These are phyloP conservation scores for Haplosporangium sp. DNA, from an alignment of 371 early-diverging fungal genomes.

Conservation along the genomic window DNA sequence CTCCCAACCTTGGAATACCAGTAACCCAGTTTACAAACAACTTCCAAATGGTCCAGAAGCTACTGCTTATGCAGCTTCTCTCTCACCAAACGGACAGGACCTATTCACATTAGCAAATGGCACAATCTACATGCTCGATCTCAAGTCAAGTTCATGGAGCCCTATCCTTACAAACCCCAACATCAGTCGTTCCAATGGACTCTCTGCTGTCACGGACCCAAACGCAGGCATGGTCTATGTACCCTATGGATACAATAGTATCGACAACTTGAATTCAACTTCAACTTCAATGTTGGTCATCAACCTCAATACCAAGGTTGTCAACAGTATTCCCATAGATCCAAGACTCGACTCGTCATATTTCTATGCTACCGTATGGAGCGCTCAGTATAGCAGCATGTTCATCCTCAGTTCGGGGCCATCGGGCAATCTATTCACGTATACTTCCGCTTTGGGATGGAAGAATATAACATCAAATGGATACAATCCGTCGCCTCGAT, in stretches of 20 bases:
- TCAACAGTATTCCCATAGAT: background rate
- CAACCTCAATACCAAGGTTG: background rate
- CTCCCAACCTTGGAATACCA: constrained; percentile 16
- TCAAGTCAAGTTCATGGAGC: background rate
- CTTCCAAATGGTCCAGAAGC: constrained; percentile 18
- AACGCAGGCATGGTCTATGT: constrained; percentile 9
- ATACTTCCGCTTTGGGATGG: constrained; percentile 1
- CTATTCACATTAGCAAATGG: constrained; percentile 6
- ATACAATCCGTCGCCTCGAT: background rate
- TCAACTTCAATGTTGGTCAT: background rate
- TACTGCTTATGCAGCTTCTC: background rate
- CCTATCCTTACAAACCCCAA: background rate
- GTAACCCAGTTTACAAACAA: background rate
- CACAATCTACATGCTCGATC: constrained; percentile 7
- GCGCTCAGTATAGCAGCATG: background rate
- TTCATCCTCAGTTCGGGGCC: background rate
- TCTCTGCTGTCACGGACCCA: constrained; percentile 16
- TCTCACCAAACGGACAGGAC: constrained; percentile 10
- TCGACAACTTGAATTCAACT: background rate
- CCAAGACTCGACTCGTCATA: no score
- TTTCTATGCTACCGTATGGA: background rate
- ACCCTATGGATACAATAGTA: constrained; percentile 5
- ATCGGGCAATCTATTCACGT: background rate
- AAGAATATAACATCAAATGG: background rate
- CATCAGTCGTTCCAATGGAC: background rate